Evolutionary conservation across 208 protist genomes (phyloP), one percentile per base, ranked within the genome.

Genomic region (Leishmania arabica): DNA sequence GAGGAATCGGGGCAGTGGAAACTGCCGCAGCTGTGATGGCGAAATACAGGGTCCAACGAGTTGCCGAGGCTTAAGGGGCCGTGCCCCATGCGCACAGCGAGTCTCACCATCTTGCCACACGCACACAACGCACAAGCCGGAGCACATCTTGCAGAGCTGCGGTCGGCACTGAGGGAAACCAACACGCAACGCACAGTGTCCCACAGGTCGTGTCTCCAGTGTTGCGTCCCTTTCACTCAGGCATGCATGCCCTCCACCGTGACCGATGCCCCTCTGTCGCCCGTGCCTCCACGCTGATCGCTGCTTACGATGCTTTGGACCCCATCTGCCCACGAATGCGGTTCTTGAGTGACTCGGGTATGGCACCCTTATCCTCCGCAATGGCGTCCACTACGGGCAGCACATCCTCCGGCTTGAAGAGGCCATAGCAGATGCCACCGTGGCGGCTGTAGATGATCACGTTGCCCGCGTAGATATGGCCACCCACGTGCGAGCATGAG

Each of bases 381-480:
- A 96, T 88, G 15, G 84, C 84, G 58, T 90, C 80, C 37, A 96
- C 88, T 71, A 97, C 74, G 17, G 80, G 54, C 42, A 89, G 83
- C 21, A 98, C 89, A 81, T 97, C 90, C 47, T 86, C 84, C 19
- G 94, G 94, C 75, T 84, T 96, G 84, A 98, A 95, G 69, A 93
- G 93, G 42, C 94, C 96, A 85, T 96, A 97, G 87, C 93, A 94
- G 49, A 97, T 92, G 27, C 92, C 91, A 68, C 93, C 94, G 78
- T 88, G 78, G 27, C 88, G 89, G 83, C 86, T 94, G 90, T 98
- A 98, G 37, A 97, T 82, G 40, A 98, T 75, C 21, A 97, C 96
- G 77, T 98, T 98, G 31, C 96, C 96, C 31, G 96, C 96, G 84
- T 97, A 97, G 45, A 95, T 89, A 84, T 98, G 96, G 0, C 96